A percentile compares a stretch with the other conserved stretches of the same genome.
Evolutionary conservation across 2,329 filamentous ascomycete genomes (phyloP).

Genomic region (Geosmithia morbida): DNA sequence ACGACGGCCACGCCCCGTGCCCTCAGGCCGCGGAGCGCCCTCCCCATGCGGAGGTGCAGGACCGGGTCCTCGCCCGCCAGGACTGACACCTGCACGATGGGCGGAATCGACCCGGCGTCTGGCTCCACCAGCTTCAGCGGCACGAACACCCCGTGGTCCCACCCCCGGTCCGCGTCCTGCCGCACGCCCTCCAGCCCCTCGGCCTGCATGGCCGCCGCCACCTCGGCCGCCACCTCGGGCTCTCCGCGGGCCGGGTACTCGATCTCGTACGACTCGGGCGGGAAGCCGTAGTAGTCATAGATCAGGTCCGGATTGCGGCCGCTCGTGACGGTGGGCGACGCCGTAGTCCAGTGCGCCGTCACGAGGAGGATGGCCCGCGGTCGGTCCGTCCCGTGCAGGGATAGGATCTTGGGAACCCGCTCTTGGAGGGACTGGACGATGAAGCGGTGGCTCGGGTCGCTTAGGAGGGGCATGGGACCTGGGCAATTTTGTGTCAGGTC

Average conservation of each 20-base stretch:
- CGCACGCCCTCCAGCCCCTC: conserved; percentile 26
- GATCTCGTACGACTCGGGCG: conserved; percentile 36
- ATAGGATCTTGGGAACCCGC: conserved; percentile 38
- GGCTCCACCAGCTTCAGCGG: conserved; percentile 40
- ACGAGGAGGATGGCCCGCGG: conserved; percentile 39
- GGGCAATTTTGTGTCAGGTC: neutral
- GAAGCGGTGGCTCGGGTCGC: conserved; percentile 34
- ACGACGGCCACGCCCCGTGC: conserved; percentile 39
- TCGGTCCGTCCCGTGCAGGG: conserved; percentile 32
- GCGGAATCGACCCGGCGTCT: conserved; percentile 24
- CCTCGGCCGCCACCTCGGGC: conserved; percentile 33
- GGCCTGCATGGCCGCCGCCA: conserved; percentile 27
- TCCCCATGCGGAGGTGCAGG: conserved; percentile 35
- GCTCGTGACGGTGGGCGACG: conserved; percentile 34
- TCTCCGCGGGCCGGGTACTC: conserved; percentile 42
- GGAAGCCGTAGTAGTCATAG: conserved; percentile 48
- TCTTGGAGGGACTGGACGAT: conserved; percentile 37
- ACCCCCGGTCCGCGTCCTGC: conserved; percentile 26
- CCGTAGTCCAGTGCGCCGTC: conserved; percentile 42
- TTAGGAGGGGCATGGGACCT: conserved; percentile 43
- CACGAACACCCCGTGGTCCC: conserved; percentile 49
- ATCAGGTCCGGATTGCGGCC: conserved; percentile 28
- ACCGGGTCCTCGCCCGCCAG: conserved; percentile 33
- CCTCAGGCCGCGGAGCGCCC: conserved; percentile 33
- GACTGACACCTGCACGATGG: conserved; percentile 43